Evolutionary conservation across 208 protist species (phyloP).

Genomic region (Porcisia deanei): DNA sequence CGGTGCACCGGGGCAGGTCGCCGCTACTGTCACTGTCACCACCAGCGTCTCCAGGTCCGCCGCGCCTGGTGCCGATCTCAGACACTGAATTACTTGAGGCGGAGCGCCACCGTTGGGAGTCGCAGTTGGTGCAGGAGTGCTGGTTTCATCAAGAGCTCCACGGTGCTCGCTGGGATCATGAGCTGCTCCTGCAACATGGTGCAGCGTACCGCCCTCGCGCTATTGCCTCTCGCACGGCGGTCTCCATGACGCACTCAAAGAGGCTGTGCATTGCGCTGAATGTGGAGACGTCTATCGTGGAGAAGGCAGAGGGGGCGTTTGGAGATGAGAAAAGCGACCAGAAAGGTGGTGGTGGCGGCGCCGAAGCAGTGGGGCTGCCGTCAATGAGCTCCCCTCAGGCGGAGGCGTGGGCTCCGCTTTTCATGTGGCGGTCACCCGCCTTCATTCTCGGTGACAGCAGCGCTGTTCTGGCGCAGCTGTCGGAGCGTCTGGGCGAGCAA

Average conservation of each 20-base stretch:
- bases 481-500: conserved; percentile 62
- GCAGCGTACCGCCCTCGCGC: conserved; percentile 54
- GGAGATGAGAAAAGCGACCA: conserved; percentile 29
- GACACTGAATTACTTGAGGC: conserved; percentile 60
- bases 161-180: conserved; percentile 62
- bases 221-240: conserved; percentile 57
- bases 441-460: conserved; percentile 58
- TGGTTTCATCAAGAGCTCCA: conserved; percentile 68
- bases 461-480: conserved; percentile 59
- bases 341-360: conserved; percentile 12
- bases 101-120: conserved; percentile 56
- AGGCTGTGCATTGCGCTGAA: conserved; percentile 71
- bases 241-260: conserved; percentile 59
- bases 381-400: conserved; percentile 24
- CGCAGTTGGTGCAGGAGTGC: conserved; percentile 54
- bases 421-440: conserved; percentile 74
- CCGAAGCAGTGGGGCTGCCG: conserved; percentile 14
- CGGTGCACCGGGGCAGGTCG: conserved; percentile 2
- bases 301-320: conserved; percentile 36
- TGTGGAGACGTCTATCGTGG: conserved; percentile 56
- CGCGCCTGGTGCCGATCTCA: conserved; percentile 29
- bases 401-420: conserved; percentile 45
- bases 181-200: conserved; percentile 50
- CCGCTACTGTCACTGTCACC: neutral
- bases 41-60: neutral